phyloP scores from a whole-genome alignment of 2,329 filamentous ascomycete species.

The Penicillium digitatum region DNA sequence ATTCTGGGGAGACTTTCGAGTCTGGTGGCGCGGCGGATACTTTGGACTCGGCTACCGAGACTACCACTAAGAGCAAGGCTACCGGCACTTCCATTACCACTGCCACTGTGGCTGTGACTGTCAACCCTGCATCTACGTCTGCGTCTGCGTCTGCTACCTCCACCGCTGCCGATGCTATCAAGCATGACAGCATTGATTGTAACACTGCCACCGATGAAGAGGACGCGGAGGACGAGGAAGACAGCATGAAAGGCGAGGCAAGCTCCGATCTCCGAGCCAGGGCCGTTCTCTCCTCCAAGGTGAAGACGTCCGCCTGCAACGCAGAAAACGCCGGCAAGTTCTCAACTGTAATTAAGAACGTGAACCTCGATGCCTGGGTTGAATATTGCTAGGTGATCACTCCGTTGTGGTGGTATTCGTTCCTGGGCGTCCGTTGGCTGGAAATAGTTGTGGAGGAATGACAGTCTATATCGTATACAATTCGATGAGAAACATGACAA shows the following conservation, averaged over 20 bases:
- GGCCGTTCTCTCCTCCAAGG: not conserved
- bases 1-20: slow-evolving; percentile 42
- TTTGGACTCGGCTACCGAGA: not conserved
- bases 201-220: too few species aligned
- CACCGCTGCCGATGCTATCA: not conserved
- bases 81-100: not conserved
- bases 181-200: not conserved
- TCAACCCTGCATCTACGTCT: not conserved
- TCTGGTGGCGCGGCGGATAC: not conserved
- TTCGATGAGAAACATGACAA: not conserved
- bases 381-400: slow-evolving; percentile 48
- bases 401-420: not conserved
- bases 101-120: not conserved
- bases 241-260: not conserved
- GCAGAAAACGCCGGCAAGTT: slow-evolving; percentile 50
- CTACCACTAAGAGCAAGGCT: not conserved
- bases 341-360: slow-evolving; percentile 63
- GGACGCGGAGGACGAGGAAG: slow-evolving; percentile 29
- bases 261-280: not conserved
- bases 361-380: slow-evolving; percentile 61
- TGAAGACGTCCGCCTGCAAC: slow-evolving; percentile 47
- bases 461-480: slow-evolving; percentile 44
- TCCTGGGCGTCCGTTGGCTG: too few species aligned
- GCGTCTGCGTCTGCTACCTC: not conserved
- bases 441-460: not conserved